Conservation (phyloP, 495 filamentous ascomycete genomes). For the Penicillium desertorum region DNA sequence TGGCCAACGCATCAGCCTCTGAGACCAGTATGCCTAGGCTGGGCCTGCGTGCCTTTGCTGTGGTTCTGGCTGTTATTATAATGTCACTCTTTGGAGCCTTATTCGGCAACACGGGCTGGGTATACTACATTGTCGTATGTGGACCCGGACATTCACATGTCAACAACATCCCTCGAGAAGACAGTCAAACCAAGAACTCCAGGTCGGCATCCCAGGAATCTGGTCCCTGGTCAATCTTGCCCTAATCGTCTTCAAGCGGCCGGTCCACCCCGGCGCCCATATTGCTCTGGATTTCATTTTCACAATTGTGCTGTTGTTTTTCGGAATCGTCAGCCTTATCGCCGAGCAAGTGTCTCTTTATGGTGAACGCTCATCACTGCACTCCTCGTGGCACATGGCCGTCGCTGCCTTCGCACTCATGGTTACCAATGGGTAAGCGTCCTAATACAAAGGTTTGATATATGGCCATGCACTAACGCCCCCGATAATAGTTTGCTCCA, state of each 20-base stretch:
- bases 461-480: neutral
- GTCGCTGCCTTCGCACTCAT: neutral
- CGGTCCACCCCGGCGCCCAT: neutral
- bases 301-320: neutral
- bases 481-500: neutral
- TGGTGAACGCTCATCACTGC: neutral
- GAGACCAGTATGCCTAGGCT: neutral
- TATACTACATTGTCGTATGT: neutral
- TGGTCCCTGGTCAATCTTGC: neutral
- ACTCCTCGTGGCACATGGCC: neutral
- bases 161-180: neutral
- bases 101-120: neutral
- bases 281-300: neutral
- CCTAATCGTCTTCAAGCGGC: neutral
- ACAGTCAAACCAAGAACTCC: neutral
- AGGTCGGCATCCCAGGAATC: neutral
- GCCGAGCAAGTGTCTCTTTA: neutral
- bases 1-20: neutral
- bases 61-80: neutral
- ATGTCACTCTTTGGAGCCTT: neutral
- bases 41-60: neutral
- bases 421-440: neutral
- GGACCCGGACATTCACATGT: neutral
- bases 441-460: neutral
- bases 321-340: neutral